A percentile compares a stretch with the other conserved stretches of the same genome.
Evolutionary conservation across 768 basidiomycete species (phyloP).

Genomic region (Artomyces pyxidatus): DNA sequence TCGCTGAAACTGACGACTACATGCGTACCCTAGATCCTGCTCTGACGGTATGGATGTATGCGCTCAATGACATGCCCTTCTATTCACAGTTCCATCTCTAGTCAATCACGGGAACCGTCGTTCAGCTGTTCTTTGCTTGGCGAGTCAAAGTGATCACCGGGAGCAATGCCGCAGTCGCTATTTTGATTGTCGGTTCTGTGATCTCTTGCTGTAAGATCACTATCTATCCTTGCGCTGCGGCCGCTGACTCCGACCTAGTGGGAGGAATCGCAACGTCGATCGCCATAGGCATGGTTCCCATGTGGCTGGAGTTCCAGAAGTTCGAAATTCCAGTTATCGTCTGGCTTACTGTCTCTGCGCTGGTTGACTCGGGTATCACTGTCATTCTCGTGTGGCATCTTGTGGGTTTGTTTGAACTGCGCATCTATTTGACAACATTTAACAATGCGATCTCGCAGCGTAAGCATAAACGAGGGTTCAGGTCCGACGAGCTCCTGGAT

Average conservation of each 20-base stretch:
- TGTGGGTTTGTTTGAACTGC: conserved; percentile 11
- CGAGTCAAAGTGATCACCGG: conserved; percentile 6
- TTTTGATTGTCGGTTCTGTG: conserved; percentile 1
- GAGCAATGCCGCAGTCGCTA: not conserved
- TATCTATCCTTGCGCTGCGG: not conserved
- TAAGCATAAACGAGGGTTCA: conserved; percentile 10
- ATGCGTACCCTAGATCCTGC: conserved; percentile 4
- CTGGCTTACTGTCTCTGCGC: conserved; percentile 14
- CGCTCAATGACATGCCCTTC: not conserved
- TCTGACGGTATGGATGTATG: conserved; percentile 2
- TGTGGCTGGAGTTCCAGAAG: conserved; percentile 12
- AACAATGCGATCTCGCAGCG: conserved; percentile 10
- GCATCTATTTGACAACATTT: no score
- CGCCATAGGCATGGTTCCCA: conserved; percentile 9
- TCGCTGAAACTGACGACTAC: not conserved
- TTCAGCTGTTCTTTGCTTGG: conserved; percentile 12
- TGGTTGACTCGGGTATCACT: conserved; percentile 15
- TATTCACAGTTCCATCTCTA: not conserved
- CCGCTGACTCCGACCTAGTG: conserved; percentile 1
- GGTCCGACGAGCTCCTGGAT: conserved; percentile 15
- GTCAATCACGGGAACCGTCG: conserved; percentile 5
- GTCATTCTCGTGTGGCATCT: conserved; percentile 13
- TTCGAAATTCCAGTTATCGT: conserved; percentile 13
- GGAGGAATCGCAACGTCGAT: conserved; percentile 16
- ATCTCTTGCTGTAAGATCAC: conserved; percentile 3